Percentiles rank a stretch among this genome's conserved stretches.
Conservation (phyloP, 306 rosid species). For the Trichosanthes cucumerina region DNA sequence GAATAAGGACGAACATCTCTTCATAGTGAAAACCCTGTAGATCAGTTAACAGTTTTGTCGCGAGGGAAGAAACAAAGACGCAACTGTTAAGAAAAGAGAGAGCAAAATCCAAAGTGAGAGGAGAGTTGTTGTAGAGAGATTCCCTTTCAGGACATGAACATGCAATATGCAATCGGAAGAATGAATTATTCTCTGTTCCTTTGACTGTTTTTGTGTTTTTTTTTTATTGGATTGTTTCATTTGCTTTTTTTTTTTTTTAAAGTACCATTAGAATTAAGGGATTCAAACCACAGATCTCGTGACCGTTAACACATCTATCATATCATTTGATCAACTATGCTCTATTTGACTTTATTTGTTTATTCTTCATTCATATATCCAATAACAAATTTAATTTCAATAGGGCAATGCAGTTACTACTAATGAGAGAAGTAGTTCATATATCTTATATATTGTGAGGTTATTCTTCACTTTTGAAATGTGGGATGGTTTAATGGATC, state of each 20-base stretch:
- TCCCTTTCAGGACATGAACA: neutral
- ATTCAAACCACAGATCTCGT: too few relatives aligned
- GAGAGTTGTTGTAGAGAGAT: neutral
- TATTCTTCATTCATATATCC: too few relatives aligned
- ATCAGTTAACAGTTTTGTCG: neutral
- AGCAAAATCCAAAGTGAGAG: neutral
- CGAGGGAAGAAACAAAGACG: neutral
- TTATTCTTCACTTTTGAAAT: too few relatives aligned
- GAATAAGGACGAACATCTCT: neutral
- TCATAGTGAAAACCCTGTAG: neutral
- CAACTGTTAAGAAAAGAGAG: neutral
- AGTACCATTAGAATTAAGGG: too few relatives aligned
- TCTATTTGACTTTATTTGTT: too few relatives aligned
- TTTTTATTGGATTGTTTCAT: neutral
- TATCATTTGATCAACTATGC: too few relatives aligned
- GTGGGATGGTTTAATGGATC: too few relatives aligned
- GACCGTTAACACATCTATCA: too few relatives aligned
- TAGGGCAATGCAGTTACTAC: too few relatives aligned
- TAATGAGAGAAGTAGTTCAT: too few relatives aligned
- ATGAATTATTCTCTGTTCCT: neutral
- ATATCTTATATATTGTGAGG: too few relatives aligned
- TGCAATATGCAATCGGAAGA: neutral
- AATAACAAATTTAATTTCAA: neutral
- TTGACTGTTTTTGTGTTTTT: neutral
- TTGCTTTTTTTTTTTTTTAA: too few relatives aligned